Conservation (phyloP, 306 rosid genomes). For the Mimosa pudica region DNA sequence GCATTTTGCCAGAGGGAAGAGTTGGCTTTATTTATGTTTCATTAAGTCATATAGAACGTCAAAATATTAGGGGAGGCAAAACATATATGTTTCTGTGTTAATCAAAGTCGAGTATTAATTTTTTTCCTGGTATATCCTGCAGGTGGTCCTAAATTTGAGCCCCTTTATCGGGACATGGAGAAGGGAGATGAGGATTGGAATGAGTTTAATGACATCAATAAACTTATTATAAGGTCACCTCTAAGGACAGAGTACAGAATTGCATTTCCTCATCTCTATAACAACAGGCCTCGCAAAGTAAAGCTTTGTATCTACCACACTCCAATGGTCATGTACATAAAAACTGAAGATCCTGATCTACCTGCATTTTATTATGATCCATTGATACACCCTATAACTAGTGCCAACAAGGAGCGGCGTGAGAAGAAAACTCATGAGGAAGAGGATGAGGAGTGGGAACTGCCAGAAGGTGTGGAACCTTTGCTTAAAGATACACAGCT, state of each 20-base stretch:
- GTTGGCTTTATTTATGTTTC: not conserved
- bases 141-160: conserved; percentile 99
- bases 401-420: conserved; percentile 86
- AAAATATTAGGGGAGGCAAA: not conserved
- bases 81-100: not conserved
- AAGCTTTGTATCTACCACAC: conserved; percentile 93
- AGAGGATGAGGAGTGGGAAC: conserved; percentile 75
- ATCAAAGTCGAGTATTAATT: conserved; percentile 24
- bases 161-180: conserved; percentile 98
- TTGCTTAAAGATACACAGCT: conserved; percentile 82
- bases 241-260: conserved; percentile 96
- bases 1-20: not conserved
- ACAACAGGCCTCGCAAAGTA: conserved; percentile 98
- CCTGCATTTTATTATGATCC: conserved; percentile 99
- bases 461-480: conserved; percentile 96
- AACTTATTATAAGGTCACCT: conserved; percentile 97
- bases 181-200: conserved; percentile 99
- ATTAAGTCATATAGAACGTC: not conserved
- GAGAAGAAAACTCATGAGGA: conserved; percentile 81
- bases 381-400: conserved; percentile 94
- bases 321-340: conserved; percentile 96
- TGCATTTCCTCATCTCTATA: conserved; percentile 98
- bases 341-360: conserved; percentile 96
- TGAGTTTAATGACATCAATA: conserved; percentile 98
- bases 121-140: conserved; percentile 27